Conservation (phyloP, 768 basidiomycete genomes). For the Rhodosporidiobolus sp. region DNA sequence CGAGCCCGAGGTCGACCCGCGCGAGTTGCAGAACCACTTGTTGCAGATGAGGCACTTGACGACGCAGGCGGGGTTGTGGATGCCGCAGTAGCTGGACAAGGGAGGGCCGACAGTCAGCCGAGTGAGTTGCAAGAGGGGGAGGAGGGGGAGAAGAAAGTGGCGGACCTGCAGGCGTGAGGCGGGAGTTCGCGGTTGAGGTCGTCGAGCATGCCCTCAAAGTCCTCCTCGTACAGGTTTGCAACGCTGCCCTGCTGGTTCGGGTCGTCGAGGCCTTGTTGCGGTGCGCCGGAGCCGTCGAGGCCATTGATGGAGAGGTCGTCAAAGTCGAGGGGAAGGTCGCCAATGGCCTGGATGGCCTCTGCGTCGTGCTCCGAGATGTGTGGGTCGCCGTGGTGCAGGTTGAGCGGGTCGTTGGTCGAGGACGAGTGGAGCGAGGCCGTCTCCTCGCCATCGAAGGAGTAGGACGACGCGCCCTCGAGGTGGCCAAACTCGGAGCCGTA, state of each 20-base stretch:
- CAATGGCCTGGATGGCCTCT: not conserved
- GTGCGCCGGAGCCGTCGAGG: not conserved
- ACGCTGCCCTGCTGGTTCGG: constrained; percentile 1
- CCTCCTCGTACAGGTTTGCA: constrained; percentile 59
- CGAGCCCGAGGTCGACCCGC: constrained; percentile 87
- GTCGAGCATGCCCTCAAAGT: constrained; percentile 84
- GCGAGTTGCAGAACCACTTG: constrained; percentile 98
- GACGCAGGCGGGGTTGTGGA: constrained; percentile 93
- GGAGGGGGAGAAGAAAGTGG: not conserved
- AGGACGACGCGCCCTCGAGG: constrained; percentile 50
- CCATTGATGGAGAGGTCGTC: constrained; percentile 21
- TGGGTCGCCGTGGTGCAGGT: not conserved
- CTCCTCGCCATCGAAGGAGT: constrained; percentile 36
- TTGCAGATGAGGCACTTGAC: constrained; percentile 89
- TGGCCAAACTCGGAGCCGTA: constrained; percentile 44
- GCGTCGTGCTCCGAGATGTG: not conserved
- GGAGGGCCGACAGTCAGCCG: constrained; percentile 1
- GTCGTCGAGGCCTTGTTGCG: not conserved
- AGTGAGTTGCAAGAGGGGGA: not conserved
- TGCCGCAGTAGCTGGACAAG: constrained; percentile 82
- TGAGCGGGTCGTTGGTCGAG: not conserved
- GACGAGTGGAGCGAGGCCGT: constrained; percentile 28
- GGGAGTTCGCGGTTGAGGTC: constrained; percentile 87
- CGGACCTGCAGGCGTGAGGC: constrained; percentile 90
- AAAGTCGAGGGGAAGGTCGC: constrained; percentile 28